A percentile compares a stretch with the other conserved stretches of the same genome.
Conservation (phyloP, 495 filamentous ascomycete genomes). For the Amphirosellinia nigrospora region DNA sequence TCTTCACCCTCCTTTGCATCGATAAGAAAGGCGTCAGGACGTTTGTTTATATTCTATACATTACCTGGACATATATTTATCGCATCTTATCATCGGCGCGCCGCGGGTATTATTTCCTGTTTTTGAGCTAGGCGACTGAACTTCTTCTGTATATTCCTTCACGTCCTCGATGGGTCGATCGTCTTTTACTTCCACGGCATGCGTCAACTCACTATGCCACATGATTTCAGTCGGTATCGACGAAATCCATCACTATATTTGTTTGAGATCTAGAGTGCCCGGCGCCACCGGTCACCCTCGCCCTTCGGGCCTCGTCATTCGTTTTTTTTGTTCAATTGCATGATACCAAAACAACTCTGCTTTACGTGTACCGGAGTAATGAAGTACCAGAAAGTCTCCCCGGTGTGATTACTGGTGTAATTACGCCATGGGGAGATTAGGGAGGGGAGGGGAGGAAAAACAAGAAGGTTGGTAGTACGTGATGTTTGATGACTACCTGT, state of each 20-base stretch:
- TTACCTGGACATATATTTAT: slow-evolving; percentile 29
- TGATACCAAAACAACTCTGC: slow-evolving; percentile 17
- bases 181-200: neutral
- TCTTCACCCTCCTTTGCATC: slow-evolving; percentile 33
- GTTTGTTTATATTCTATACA: slow-evolving; percentile 37
- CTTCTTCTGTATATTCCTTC: slow-evolving; percentile 16
- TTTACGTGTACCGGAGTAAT: neutral
- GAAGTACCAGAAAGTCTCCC: slow-evolving; percentile 4
- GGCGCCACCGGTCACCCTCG: slow-evolving; percentile 17
- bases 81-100: slow-evolving; percentile 13
- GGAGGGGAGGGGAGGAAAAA: neutral
- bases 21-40: slow-evolving; percentile 36
- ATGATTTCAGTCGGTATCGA: neutral
- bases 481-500: neutral
- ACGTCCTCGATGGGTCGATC: neutral
- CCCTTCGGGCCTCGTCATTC: slow-evolving; percentile 4
- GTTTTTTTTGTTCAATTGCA: slow-evolving; percentile 7
- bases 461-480: neutral
- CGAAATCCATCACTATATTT: neutral
- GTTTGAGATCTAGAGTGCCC: slow-evolving; percentile 14
- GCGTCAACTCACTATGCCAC: neutral
- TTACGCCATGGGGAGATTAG: neutral
- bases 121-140: slow-evolving; percentile 1
- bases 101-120: neutral
- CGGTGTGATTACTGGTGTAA: slow-evolving; percentile 6